Base-by-base conservation (phyloP, 208 protist species). In the Acanthamoeba comandoni region DNA sequence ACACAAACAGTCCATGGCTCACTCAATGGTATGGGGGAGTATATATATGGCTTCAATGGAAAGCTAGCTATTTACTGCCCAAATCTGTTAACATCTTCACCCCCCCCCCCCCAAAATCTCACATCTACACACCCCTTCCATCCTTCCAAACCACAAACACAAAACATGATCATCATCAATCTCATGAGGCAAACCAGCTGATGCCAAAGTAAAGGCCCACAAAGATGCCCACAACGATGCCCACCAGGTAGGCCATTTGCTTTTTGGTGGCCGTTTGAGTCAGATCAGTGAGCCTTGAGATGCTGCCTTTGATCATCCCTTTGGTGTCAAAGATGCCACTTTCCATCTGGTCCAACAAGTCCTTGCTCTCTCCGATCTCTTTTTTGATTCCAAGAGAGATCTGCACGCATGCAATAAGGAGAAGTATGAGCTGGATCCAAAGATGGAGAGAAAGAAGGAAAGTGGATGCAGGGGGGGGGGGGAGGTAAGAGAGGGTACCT, bases 211-310 rank as follows among this genome's bases (percentile, higher is more conserved):
- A 84, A 55, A 62, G 22, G 15, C 53, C 64, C 29, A 84, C 53
- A 55, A 84, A 84, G 73, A 84, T 22, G 29, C 73, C 73, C 31
- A 84, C 73, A 5, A 84, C 29, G 52, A 84, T 65, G 35, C 43
- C n/a, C 29, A 84, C 31, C 11, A 84, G 73, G 52, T 84, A 84
- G 51, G 64, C 53, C 73, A 84, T 84, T 49, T 84, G 73, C 73
- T 84, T 84, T 31, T 84, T 84, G 13, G 73, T 84, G 29, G 73
- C 73, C 13, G 73, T 64, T 43, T 84, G 73, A 5, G 73, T 84
- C 73, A 84, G 58, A 31, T 84, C 73, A 17, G 73, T 8, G 22
- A 84, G 73, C 52, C 73, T 62, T 4, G n/a, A 29, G 11, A 84
- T 84, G 29, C 53, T 65, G 22, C 73, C 73, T 55, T 84, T 22